A percentile compares a stretch with the other conserved stretches of the same genome.
Conservation (phyloP, 1,284 basidiomycete genomes). For the Cutaneotrichosporon spelunceum region DNA sequence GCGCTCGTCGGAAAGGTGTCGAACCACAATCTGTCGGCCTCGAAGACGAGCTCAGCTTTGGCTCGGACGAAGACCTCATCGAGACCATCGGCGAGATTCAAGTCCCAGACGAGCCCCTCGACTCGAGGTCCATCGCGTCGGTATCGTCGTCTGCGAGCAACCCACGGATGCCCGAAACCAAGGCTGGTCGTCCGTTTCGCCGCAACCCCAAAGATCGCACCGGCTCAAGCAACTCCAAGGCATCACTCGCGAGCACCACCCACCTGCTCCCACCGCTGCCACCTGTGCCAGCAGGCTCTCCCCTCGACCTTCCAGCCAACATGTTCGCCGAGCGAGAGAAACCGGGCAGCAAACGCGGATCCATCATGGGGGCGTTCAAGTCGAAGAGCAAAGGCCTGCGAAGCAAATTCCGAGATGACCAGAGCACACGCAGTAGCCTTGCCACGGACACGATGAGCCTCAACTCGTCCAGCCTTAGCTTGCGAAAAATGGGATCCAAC, state of each 20-base stretch:
- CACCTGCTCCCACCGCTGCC: constrained; percentile 20
- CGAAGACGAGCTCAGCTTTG: constrained; percentile 45
- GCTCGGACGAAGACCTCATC: constrained; percentile 41
- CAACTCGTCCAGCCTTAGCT: constrained; percentile 7
- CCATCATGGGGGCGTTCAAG: constrained; percentile 32
- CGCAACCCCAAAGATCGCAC: constrained; percentile 20
- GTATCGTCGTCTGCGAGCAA: background rate
- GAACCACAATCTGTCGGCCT: constrained; percentile 31
- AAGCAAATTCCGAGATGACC: constrained; percentile 20
- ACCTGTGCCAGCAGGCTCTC: constrained; percentile 25
- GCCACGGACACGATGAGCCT: constrained; percentile 12
- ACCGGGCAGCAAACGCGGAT: constrained; percentile 26
- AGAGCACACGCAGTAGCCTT: constrained; percentile 13
- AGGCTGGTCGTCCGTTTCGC: constrained; percentile 3
- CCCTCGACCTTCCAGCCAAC: constrained; percentile 27
- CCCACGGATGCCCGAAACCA: background rate
- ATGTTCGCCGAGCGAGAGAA: constrained; percentile 18
- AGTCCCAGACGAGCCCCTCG: background rate
- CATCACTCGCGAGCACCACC: constrained; percentile 12
- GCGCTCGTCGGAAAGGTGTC: constrained; percentile 6
- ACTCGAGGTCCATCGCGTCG: background rate
- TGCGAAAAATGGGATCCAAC: constrained; percentile 20
- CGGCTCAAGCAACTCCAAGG: constrained; percentile 13
- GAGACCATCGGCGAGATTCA: constrained; percentile 36
- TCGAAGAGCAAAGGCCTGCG: constrained; percentile 22